Percentiles rank a stretch among this genome's conserved stretches.
Evolutionary conservation across 2,329 filamentous ascomycete genomes (phyloP).

Genomic region (Kalmusia sp.): DNA sequence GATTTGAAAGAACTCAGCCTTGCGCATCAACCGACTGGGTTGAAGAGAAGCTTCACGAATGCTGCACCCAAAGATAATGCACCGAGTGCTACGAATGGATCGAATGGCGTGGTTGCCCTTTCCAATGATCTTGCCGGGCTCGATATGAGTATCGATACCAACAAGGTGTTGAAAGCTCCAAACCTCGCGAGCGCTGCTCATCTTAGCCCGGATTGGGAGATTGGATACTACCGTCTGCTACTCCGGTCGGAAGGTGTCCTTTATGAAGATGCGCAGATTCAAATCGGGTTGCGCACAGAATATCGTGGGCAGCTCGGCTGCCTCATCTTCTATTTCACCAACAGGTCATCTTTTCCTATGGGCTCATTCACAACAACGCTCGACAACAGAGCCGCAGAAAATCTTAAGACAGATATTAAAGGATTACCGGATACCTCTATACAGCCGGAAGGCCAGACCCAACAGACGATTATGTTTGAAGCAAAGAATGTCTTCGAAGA

Average conservation of each 20-base stretch:
- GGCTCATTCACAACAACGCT: constrained; percentile 93
- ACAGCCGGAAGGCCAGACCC: constrained; percentile 75
- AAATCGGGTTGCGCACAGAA: constrained; percentile 90
- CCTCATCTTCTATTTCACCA: constrained; percentile 93
- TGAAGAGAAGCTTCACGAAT: constrained; percentile 84
- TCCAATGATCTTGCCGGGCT: constrained; percentile 75
- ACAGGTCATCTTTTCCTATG: constrained; percentile 86
- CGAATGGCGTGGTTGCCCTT: constrained; percentile 60
- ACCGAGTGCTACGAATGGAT: constrained; percentile 38
- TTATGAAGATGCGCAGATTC: constrained; percentile 94
- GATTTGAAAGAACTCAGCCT: constrained; percentile 81
- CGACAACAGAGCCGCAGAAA: constrained; percentile 72
- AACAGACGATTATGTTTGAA: constrained; percentile 96
- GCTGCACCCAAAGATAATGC: constrained; percentile 43
- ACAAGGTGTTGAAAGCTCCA: constrained; percentile 68
- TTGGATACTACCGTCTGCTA: constrained; percentile 83
- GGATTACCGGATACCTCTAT: constrained; percentile 85
- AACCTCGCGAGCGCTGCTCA: constrained; percentile 94
- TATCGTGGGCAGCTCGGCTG: constrained; percentile 96
- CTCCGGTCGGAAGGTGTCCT: constrained; percentile 83
- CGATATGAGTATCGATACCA: constrained; percentile 72
- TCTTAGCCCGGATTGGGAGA: constrained; percentile 92
- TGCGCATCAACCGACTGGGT: constrained; percentile 74
- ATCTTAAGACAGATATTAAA: constrained; percentile 85
- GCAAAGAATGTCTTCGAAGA: constrained; percentile 81